Evolutionary conservation across 2,329 filamentous ascomycete species (phyloP).

Genomic region (Fusarium haematococcum): DNA sequence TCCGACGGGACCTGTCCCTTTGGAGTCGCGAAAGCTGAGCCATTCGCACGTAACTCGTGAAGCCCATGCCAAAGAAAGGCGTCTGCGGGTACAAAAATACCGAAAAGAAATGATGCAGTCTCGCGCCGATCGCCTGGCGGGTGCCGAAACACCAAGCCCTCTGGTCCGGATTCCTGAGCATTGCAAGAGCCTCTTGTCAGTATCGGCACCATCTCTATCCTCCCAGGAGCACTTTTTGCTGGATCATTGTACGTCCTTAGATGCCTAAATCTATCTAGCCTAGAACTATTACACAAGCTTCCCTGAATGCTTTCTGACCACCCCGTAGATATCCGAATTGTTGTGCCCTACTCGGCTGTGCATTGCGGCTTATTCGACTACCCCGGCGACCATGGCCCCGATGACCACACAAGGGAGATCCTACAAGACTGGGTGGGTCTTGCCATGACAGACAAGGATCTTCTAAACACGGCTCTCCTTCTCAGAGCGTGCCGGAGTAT

Average conservation of each 20-base stretch:
- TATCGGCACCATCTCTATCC: background rate
- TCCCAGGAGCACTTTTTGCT: conserved; percentile 11
- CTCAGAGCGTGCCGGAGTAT: conserved; percentile 1
- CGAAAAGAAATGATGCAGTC: background rate
- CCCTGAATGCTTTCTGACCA: background rate
- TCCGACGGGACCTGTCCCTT: background rate
- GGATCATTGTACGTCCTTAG: conserved; percentile 7
- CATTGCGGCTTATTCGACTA: conserved; percentile 2
- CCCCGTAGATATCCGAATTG: background rate
- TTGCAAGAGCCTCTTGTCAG: conserved; percentile 1
- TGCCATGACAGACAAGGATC: conserved; percentile 10
- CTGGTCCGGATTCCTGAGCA: background rate
- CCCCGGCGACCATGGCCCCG: background rate
- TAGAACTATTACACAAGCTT: too few species aligned
- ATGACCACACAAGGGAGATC: background rate
- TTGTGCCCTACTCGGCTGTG: background rate
- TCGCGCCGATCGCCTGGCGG: background rate
- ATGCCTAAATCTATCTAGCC: background rate
- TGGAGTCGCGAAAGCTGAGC: background rate
- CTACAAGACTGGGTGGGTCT: conserved; percentile 20
- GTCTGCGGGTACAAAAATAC: conserved; percentile 1
- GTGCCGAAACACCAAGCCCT: background rate
- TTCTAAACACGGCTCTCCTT: conserved; percentile 10
- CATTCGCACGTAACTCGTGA: conserved; percentile 9
- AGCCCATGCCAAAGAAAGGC: conserved; percentile 18